Evolutionary conservation across 352 stramenopile genomes (phyloP).

Genomic region (Pythium brassicae): DNA sequence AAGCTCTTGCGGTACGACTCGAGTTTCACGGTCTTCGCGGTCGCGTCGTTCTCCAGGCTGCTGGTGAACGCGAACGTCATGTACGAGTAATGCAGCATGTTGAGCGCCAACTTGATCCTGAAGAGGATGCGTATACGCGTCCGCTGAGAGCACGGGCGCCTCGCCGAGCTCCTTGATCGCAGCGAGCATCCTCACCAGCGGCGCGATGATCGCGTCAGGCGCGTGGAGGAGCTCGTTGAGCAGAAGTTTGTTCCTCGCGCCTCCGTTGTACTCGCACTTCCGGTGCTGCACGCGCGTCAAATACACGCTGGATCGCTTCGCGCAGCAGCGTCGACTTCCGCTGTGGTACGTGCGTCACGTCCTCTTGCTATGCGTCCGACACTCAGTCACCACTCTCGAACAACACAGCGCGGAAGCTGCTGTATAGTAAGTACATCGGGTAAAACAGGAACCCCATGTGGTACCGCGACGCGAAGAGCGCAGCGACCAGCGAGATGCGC

Average conservation of each 20-base stretch:
- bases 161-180: conserved; percentile 79
- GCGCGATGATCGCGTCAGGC: conserved; percentile 80
- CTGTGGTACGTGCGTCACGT: conserved; percentile 73
- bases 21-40: conserved; percentile 38
- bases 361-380: conserved; percentile 42
- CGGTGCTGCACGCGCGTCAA: conserved; percentile 78
- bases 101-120: conserved; percentile 81
- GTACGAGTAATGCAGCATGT: conserved; percentile 76
- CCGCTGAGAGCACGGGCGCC: conserved; percentile 74
- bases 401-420: conserved; percentile 81
- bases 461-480: conserved; percentile 95
- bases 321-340: conserved; percentile 80
- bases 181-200: conserved; percentile 79
- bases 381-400: conserved; percentile 90
- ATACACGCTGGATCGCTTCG: conserved; percentile 67
- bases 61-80: conserved; percentile 69
- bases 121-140: conserved; percentile 85
- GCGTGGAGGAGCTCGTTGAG: conserved; percentile 98
- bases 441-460: conserved; percentile 88
- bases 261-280: conserved; percentile 85
- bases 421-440: conserved; percentile 73
- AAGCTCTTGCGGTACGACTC: conserved; percentile 52
- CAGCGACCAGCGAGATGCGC: conserved; percentile 95
- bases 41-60: conserved; percentile 24
- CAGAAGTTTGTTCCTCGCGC: conserved; percentile 95